phyloP scores from a whole-genome alignment of 495 filamentous ascomycete species.

The Aspergillus ellipticus region DNA sequence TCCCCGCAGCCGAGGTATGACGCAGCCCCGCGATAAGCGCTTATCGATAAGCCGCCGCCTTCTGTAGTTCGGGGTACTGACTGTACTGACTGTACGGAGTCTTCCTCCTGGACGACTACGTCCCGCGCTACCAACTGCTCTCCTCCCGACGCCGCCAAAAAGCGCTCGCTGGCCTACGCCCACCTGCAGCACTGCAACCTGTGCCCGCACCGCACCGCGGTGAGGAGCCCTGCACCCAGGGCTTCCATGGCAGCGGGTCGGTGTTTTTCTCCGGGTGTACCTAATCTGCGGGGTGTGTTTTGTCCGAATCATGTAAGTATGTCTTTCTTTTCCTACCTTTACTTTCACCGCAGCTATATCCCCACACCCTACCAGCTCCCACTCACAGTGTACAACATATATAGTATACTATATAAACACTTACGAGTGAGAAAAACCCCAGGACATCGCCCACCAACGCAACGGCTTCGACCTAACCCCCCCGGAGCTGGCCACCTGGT shows the following conservation, averaged over 20 bases:
- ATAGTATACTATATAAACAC: background rate
- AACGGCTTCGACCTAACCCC: conserved; percentile 74
- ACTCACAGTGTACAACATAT: too few species aligned
- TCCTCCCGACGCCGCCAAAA: conserved; percentile 57
- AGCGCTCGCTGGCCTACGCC: conserved; percentile 62
- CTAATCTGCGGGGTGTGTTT: conserved; percentile 73
- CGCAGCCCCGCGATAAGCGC: background rate
- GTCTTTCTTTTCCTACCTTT: background rate
- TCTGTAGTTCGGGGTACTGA: too few species aligned
- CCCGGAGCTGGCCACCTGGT: conserved; percentile 72
- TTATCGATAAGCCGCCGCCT: conserved; percentile 66
- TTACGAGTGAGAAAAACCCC: background rate
- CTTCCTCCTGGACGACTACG: conserved; percentile 71
- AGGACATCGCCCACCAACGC: conserved; percentile 68
- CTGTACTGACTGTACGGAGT: too few species aligned
- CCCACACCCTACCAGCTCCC: too few species aligned
- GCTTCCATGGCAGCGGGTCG: conserved; percentile 66
- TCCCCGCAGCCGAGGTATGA: conserved; percentile 16
- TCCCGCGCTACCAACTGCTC: conserved; percentile 61
- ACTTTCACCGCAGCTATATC: too few species aligned
- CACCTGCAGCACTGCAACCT: conserved; percentile 73
- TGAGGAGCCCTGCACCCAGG: conserved; percentile 71
- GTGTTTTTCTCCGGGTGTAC: conserved; percentile 77
- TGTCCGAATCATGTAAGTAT: conserved; percentile 65
- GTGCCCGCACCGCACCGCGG: conserved; percentile 64